Percentiles rank a stretch among this genome's conserved stretches.
These are phyloP conservation scores for Teratosphaeria gauchensis DNA, from an alignment of 2,329 filamentous ascomycete species.

Conservation along the genomic window DNA sequence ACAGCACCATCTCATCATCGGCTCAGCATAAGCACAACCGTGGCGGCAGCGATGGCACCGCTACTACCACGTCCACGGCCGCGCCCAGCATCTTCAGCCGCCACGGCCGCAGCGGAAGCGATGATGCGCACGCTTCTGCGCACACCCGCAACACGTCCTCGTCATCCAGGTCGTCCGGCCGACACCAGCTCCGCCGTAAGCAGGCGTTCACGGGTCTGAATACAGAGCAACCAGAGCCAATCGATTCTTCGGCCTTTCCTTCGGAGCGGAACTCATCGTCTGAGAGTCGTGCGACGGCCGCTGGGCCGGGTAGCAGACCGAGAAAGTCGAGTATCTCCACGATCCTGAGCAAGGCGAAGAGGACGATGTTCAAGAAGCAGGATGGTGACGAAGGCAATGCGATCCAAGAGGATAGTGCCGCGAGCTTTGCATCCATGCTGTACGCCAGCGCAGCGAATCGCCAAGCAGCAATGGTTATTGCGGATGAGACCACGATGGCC, in stretches of 20 bases:
- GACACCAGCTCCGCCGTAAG: background rate
- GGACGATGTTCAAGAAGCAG: background rate
- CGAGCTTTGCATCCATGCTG: background rate
- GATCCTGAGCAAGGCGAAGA: background rate
- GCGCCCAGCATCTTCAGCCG: background rate
- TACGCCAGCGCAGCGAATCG: background rate
- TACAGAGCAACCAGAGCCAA: background rate
- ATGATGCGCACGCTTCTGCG: background rate
- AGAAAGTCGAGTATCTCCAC: background rate
- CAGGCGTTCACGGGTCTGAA: background rate
- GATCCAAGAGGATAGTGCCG: background rate
- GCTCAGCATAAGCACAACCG: background rate
- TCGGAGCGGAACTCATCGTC: background rate
- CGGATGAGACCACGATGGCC: background rate
- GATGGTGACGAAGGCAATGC: background rate
- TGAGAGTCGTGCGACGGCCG: background rate
- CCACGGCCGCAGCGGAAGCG: background rate
- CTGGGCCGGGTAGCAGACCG: background rate
- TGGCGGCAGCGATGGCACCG: background rate
- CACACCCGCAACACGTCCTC: background rate
- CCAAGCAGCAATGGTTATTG: background rate
- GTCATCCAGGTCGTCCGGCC: background rate
- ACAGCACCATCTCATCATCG: background rate
- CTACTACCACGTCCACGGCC: background rate
- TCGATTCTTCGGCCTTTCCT: background rate